Evolutionary conservation across 345 rosid genomes (phyloP), one percentile per base, ranked within the genome.

Genomic region (Populus tremula): DNA sequence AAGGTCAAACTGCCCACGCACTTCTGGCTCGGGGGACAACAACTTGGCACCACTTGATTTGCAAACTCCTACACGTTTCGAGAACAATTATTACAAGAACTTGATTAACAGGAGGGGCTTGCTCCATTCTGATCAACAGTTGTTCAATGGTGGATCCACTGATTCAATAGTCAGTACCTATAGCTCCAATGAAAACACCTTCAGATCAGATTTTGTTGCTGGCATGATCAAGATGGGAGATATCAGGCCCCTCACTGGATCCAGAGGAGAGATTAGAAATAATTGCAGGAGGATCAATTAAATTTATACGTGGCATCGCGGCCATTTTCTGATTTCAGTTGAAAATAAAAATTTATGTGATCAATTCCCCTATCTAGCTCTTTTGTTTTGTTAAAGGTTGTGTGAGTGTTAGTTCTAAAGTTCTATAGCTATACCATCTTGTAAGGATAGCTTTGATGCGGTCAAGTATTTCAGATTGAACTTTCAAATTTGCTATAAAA

Each of bases 151-250:
- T 0, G 83, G 87, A 16, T 78, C 84, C 67, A 45, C 87, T 18
- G 86, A 81, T 74, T 77, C 76, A 1, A 45, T 82, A 5, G 89
- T 88, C 25, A 50, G 63, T n/a, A 29, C 72, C 53, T 86, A 85
- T 63, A 74, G 77, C 66, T 23, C 20, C 59, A 61, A 65, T 67
- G 74, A 69, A 21, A 2, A 27, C 49, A 70, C 71, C 36, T 88
- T 88, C 72, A 36, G 20, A 9, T 39, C 74, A 14, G 91, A 83
- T 67, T 88, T 85, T 38, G 83, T 38, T 21, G 14, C 78, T 23
- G 83, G 78, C 71, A 86, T 88, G 87, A 83, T 85, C 76, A 86
- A 79, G 86, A 88, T 86, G 91, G 89, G 88, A 23, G 84, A 85
- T 45, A 80, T 86, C 25, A 82, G 67, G 70, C 87, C 88, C 11